Conservation (phyloP, 306 rosid genomes). For the Cucurbita argyrosperma region DNA sequence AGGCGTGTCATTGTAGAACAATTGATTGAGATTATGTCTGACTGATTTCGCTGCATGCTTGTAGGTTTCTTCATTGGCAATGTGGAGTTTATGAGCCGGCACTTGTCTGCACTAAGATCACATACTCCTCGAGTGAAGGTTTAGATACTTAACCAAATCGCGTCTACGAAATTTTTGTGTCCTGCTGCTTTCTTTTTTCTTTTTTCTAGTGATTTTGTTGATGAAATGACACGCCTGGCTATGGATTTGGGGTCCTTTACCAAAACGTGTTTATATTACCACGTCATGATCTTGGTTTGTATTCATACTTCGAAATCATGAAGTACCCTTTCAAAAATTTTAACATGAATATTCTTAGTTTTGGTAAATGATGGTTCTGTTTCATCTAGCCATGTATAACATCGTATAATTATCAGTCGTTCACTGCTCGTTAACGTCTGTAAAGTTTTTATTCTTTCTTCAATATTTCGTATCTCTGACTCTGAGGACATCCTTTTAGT, state of each 20-base stretch:
- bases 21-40: background rate
- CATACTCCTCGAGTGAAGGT: slow-evolving; percentile 45
- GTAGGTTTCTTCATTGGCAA: slow-evolving; percentile 28
- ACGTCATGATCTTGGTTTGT: background rate
- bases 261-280: background rate
- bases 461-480: background rate
- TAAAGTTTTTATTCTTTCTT: background rate
- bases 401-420: background rate
- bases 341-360: background rate
- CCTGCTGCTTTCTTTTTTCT: background rate
- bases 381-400: background rate
- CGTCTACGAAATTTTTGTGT: background rate
- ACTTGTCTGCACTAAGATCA: slow-evolving; percentile 32
- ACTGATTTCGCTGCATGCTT: slow-evolving; percentile 9
- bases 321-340: background rate
- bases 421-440: background rate
- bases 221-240: background rate
- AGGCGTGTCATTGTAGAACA: background rate
- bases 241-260: background rate
- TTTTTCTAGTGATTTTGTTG: background rate
- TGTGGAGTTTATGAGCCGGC: slow-evolving; percentile 26
- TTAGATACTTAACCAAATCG: slow-evolving; percentile 5
- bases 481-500: background rate
- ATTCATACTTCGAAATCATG: background rate
- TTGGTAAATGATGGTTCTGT: background rate